phyloP scores from a whole-genome alignment of 805 yeast species.

The Pichia californica region DNA sequence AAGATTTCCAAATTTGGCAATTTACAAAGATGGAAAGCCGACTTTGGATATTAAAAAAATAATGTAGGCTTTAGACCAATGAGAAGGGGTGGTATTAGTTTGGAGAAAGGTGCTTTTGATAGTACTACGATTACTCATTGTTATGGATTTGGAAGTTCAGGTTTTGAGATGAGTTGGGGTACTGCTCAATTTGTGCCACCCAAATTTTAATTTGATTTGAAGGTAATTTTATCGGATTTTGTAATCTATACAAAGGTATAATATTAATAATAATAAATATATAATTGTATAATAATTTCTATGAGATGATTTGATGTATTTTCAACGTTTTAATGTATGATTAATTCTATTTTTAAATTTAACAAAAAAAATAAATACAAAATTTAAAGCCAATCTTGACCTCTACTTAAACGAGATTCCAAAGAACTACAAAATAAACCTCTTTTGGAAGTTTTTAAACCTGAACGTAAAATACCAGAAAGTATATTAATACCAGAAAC shows the following conservation, averaged over 20 bases:
- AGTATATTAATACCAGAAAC: slow-evolving; percentile 25
- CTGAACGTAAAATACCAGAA: slow-evolving; percentile 31
- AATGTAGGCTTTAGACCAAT: slow-evolving; percentile 50
- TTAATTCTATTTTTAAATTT: too few species aligned
- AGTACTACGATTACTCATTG: slow-evolving; percentile 41
- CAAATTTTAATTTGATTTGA: too few species aligned
- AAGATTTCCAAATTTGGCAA: slow-evolving; percentile 51
- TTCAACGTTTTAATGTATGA: too few species aligned
- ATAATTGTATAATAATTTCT: too few species aligned
- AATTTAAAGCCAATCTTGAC: slow-evolving; percentile 8
- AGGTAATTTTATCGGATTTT: too few species aligned
- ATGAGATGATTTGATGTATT: too few species aligned
- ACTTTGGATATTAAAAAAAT: slow-evolving; percentile 33
- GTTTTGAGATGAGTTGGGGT: slow-evolving; percentile 67
- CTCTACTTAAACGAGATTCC: slow-evolving; percentile 6
- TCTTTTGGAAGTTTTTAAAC: slow-evolving; percentile 25
- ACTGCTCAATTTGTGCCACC: slow-evolving; percentile 35
- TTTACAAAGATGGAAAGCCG: slow-evolving; percentile 21
- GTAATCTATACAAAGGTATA: too few species aligned
- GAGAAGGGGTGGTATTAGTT: slow-evolving; percentile 37
- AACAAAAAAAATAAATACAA: background rate
- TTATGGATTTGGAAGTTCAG: slow-evolving; percentile 74
- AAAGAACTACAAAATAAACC: slow-evolving; percentile 21
- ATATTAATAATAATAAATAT: too few species aligned
- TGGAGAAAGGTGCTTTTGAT: slow-evolving; percentile 19